Conservation (phyloP, 139 green algal species). For the Micractinium sp. region DNA sequence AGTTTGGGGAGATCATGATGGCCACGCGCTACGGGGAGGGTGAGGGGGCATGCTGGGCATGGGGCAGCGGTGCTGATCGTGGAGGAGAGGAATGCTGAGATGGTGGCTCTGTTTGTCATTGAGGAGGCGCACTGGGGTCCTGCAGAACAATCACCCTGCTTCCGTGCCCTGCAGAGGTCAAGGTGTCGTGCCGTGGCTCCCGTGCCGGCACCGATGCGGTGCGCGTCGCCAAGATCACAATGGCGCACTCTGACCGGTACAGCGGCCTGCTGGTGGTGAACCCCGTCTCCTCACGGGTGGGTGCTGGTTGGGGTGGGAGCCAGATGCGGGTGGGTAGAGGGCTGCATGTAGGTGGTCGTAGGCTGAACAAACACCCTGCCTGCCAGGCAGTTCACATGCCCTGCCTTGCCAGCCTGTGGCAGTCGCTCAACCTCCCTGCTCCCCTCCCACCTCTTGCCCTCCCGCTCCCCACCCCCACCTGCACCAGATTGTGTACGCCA, state of each 20-base stretch:
- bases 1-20: background rate
- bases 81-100: background rate
- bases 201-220: background rate
- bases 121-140: too few species aligned
- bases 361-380: background rate
- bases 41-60: background rate
- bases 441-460: background rate
- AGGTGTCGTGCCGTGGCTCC: background rate
- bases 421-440: background rate
- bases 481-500: conserved; percentile 8
- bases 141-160: too few species aligned
- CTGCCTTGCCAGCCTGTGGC: background rate
- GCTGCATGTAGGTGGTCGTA: background rate
- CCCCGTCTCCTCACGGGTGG: conserved; percentile 1
- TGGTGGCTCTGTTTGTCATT: background rate
- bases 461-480: background rate
- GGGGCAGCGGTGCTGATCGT: background rate
- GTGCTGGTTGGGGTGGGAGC: background rate
- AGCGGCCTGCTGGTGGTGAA: background rate
- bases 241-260: conserved; percentile 1
- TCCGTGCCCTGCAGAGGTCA: background rate
- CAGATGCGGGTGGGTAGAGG: background rate
- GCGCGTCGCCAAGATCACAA: conserved; percentile 1
- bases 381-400: background rate
- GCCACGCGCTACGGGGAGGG: background rate